Evolutionary conservation across 1,284 basidiomycete species (phyloP).

Genomic region (Ganoderma multipileum): DNA sequence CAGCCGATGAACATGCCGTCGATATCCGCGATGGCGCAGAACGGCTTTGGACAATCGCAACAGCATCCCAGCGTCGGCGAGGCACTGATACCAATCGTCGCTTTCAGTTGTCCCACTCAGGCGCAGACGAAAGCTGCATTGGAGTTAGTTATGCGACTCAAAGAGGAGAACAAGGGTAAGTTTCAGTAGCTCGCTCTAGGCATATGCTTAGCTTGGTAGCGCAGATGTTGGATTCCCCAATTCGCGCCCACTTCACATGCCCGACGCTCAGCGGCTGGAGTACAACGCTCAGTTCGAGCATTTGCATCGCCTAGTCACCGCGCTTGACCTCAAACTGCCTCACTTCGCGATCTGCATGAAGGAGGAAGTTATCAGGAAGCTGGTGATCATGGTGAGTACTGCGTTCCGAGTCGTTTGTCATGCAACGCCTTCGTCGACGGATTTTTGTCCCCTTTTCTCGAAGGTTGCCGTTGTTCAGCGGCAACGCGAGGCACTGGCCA

Average conservation of each 20-base stretch:
- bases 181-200: neutral
- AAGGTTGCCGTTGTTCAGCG: slow-evolving; percentile 60
- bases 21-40: slow-evolving; percentile 9
- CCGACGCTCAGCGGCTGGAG: slow-evolving; percentile 57
- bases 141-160: slow-evolving; percentile 42
- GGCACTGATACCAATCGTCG: neutral
- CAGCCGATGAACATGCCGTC: slow-evolving; percentile 4
- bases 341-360: slow-evolving; percentile 53
- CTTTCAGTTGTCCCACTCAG: neutral
- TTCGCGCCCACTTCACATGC: slow-evolving; percentile 36
- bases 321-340: slow-evolving; percentile 57
- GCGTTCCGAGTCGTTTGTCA: slow-evolving; percentile 28
- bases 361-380: slow-evolving; percentile 52
- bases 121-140: slow-evolving; percentile 26
- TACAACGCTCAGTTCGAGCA: slow-evolving; percentile 59
- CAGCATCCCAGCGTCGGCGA: neutral
- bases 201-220: neutral
- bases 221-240: neutral
- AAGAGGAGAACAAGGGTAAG: slow-evolving; percentile 32
- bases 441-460: neutral
- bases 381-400: slow-evolving; percentile 61
- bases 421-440: neutral
- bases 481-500: slow-evolving; percentile 55
- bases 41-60: slow-evolving; percentile 14
- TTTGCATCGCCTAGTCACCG: slow-evolving; percentile 48